Conservation (phyloP, 2,329 filamentous ascomycete species). For the Xylaria sp. region DNA sequence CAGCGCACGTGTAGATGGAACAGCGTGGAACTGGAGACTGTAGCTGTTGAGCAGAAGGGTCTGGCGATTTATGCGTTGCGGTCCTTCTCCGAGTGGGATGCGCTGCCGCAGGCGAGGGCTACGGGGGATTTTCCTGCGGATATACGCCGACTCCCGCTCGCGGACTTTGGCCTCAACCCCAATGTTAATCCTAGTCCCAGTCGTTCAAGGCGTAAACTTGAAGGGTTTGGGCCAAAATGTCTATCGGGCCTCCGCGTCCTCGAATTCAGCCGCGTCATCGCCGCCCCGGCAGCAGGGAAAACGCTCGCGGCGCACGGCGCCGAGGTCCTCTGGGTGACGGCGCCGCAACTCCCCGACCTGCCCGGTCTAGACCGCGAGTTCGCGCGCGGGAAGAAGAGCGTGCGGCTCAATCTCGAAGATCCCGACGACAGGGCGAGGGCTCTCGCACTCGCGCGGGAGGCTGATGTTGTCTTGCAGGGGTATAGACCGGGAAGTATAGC, state of each 20-base stretch:
- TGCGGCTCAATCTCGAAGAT: slow-evolving; percentile 41
- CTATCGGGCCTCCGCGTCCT: slow-evolving; percentile 47
- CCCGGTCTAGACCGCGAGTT: slow-evolving; percentile 53
- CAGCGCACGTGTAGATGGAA: slow-evolving; percentile 54
- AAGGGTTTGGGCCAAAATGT: slow-evolving; percentile 48
- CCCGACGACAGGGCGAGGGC: slow-evolving; percentile 45
- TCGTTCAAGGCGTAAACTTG: slow-evolving; percentile 41
- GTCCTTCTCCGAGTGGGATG: slow-evolving; percentile 63
- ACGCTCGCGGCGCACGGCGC: slow-evolving; percentile 55
- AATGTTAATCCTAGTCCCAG: slow-evolving; percentile 43
- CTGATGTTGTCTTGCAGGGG: slow-evolving; percentile 58
- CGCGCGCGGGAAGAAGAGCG: slow-evolving; percentile 52
- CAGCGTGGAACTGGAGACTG: slow-evolving; percentile 60
- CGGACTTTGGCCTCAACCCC: slow-evolving; percentile 26
- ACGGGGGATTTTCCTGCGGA: slow-evolving; percentile 60
- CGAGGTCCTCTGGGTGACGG: slow-evolving; percentile 55
- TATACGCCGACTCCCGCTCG: slow-evolving; percentile 48
- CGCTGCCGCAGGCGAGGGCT: slow-evolving; percentile 57
- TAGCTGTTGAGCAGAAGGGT: slow-evolving; percentile 53
- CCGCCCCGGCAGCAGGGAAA: slow-evolving; percentile 52
- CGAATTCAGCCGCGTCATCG: slow-evolving; percentile 54
- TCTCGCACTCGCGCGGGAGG: slow-evolving; percentile 47
- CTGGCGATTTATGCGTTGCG: slow-evolving; percentile 62
- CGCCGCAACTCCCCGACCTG: slow-evolving; percentile 50
- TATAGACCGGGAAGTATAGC: slow-evolving; percentile 61